phyloP scores from a whole-genome alignment of 805 yeast genomes.

The Kockiozyma suomiensis region DNA sequence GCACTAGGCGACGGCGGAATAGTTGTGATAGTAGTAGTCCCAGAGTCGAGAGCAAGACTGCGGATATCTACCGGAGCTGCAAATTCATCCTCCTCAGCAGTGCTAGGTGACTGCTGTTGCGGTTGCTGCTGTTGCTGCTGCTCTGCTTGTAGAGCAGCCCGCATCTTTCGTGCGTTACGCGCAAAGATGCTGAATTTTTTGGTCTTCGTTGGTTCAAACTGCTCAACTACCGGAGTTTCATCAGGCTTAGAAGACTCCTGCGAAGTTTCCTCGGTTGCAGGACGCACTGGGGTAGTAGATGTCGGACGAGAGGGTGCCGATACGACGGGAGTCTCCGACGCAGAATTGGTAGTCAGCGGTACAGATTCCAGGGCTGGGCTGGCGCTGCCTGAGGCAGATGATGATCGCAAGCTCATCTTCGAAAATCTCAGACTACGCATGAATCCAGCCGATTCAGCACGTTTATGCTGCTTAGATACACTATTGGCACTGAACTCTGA shows the following conservation, averaged over 20 bases:
- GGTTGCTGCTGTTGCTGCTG: background rate
- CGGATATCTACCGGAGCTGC: background rate
- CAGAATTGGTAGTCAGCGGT: background rate
- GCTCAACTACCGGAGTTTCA: background rate
- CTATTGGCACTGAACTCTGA: slow-evolving; percentile 10
- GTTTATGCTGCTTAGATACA: background rate
- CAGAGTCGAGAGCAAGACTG: background rate
- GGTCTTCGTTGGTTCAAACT: background rate
- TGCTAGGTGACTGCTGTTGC: background rate
- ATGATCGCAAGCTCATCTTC: slow-evolving; percentile 5
- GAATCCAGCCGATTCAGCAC: background rate
- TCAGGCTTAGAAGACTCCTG: background rate
- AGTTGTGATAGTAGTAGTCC: slow-evolving; percentile 12
- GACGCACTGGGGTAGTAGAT: background rate
- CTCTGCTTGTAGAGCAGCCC: background rate
- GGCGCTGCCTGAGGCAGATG: background rate
- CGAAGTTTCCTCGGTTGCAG: background rate
- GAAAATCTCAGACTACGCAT: slow-evolving; percentile 7
- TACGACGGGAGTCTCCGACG: background rate
- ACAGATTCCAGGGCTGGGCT: background rate
- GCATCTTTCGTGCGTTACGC: slow-evolving; percentile 5
- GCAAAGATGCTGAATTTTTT: slow-evolving; percentile 3
- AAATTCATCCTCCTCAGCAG: background rate
- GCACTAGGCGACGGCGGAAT: slow-evolving; percentile 14
- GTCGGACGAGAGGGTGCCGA: background rate